Percentiles rank a stretch among this genome's conserved stretches.
Evolutionary conservation across 768 basidiomycete genomes (phyloP).

Genomic region (Goffeauzyma gilvescens): DNA sequence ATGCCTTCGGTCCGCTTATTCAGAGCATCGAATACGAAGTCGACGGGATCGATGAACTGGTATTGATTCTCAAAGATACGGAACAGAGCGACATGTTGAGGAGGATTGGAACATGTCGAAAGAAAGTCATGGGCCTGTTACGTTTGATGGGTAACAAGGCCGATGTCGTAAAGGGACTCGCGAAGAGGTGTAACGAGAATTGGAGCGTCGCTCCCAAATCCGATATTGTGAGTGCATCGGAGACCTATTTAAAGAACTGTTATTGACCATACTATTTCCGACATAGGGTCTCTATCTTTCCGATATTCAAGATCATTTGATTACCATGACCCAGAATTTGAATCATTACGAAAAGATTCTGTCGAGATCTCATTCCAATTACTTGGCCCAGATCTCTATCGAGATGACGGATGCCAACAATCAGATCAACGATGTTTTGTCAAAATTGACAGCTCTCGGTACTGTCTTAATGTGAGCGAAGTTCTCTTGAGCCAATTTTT

Average conservation of each 20-base stretch:
- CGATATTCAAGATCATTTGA: conserved; percentile 95
- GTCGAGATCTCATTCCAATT: conserved; percentile 95
- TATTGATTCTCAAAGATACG: conserved; percentile 82
- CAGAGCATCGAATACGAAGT: conserved; percentile 99
- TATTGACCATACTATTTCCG: not conserved
- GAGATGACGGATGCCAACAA: conserved; percentile 99
- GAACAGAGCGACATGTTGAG: conserved; percentile 97
- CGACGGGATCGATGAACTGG: conserved; percentile 94
- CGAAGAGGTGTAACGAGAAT: conserved; percentile 82
- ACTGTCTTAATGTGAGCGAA: conserved; percentile 85
- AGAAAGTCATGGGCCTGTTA: conserved; percentile 96
- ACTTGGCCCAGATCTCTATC: conserved; percentile 96
- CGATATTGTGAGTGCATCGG: conserved; percentile 52
- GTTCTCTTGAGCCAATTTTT: not conserved
- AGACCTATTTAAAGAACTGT: too few relatives aligned
- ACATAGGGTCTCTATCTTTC: conserved; percentile 75
- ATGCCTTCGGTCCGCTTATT: conserved; percentile 94
- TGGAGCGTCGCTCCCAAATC: conserved; percentile 96
- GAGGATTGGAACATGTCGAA: conserved; percentile 86
- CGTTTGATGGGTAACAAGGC: conserved; percentile 98
- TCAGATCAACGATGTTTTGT: conserved; percentile 96
- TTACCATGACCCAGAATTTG: conserved; percentile 98
- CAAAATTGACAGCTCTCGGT: conserved; percentile 90
- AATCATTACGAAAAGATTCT: conserved; percentile 99
- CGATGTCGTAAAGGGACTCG: conserved; percentile 94